Evolutionary conservation across 2,329 filamentous ascomycete species (phyloP).

Genomic region (Sporothrix protearum): DNA sequence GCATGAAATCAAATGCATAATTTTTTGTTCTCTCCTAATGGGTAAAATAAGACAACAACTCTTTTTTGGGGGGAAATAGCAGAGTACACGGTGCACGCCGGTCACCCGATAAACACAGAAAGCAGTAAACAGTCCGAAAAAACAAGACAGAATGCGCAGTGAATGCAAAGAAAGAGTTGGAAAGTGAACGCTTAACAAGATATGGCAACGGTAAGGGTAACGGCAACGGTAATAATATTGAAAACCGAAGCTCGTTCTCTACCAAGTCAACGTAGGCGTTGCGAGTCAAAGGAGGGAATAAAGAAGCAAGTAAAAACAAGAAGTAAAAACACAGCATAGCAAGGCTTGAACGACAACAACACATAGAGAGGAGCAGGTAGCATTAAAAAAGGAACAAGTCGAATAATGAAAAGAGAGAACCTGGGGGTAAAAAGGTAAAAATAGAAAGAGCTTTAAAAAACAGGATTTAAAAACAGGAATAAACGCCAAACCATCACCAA

Average conservation of each 20-base stretch:
- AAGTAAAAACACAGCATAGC: background rate
- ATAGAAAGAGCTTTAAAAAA: background rate
- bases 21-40: background rate
- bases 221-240: background rate
- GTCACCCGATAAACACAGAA: background rate
- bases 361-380: background rate
- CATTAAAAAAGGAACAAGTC: background rate
- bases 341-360: background rate
- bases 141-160: background rate
- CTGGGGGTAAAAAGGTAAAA: background rate
- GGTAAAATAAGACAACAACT: background rate
- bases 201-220: background rate
- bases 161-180: background rate
- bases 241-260: background rate
- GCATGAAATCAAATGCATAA: background rate
- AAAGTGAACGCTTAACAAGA: background rate
- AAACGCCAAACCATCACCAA: slow-evolving; percentile 26
- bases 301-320: background rate
- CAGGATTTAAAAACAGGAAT: background rate
- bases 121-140: background rate
- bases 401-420: background rate
- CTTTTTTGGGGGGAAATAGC: background rate
- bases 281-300: background rate
- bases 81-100: background rate
- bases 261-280: background rate